Percentiles rank a stretch among this genome's conserved stretches.
These are phyloP conservation scores for Pythium dissotocum DNA, from an alignment of 352 stramenopile species.

Conservation along the genomic window DNA sequence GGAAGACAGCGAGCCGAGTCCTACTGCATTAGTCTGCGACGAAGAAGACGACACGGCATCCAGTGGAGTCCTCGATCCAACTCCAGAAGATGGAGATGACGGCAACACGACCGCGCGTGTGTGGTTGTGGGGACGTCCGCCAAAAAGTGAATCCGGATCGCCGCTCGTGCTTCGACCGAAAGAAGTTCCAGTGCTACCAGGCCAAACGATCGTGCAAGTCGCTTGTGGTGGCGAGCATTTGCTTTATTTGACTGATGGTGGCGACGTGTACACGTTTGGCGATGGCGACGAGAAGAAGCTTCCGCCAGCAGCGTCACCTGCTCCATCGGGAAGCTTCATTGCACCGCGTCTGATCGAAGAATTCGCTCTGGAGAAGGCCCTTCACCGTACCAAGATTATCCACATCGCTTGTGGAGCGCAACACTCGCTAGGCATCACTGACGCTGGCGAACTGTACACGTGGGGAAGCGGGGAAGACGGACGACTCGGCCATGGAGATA, in stretches of 20 bases:
- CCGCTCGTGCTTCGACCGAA: slow-evolving; percentile 71
- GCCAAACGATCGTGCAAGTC: slow-evolving; percentile 70
- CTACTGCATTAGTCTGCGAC: slow-evolving; percentile 5
- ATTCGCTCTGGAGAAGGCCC: slow-evolving; percentile 75
- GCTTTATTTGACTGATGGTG: slow-evolving; percentile 71
- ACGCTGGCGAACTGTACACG: slow-evolving; percentile 74
- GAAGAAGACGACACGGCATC: slow-evolving; percentile 5
- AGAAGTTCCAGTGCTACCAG: slow-evolving; percentile 44
- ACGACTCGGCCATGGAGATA: slow-evolving; percentile 75
- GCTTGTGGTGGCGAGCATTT: slow-evolving; percentile 77
- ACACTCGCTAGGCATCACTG: slow-evolving; percentile 72
- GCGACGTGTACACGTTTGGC: slow-evolving; percentile 80
- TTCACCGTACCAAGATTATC: slow-evolving; percentile 65
- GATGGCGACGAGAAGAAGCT: slow-evolving; percentile 64
- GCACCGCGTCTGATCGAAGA: slow-evolving; percentile 71
- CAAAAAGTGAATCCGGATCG: slow-evolving; percentile 49
- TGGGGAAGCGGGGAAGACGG: slow-evolving; percentile 86
- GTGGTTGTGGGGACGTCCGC: slow-evolving; percentile 73
- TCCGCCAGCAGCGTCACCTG: slow-evolving; percentile 10
- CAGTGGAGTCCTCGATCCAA: neutral
- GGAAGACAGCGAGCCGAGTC: neutral
- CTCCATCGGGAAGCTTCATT: slow-evolving; percentile 39
- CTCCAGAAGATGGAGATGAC: slow-evolving; percentile 14
- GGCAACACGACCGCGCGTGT: slow-evolving; percentile 19
- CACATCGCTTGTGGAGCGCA: slow-evolving; percentile 70